Base-by-base conservation (phyloP, 345 rosid genomes). In the Iberis pinnata region DNA sequence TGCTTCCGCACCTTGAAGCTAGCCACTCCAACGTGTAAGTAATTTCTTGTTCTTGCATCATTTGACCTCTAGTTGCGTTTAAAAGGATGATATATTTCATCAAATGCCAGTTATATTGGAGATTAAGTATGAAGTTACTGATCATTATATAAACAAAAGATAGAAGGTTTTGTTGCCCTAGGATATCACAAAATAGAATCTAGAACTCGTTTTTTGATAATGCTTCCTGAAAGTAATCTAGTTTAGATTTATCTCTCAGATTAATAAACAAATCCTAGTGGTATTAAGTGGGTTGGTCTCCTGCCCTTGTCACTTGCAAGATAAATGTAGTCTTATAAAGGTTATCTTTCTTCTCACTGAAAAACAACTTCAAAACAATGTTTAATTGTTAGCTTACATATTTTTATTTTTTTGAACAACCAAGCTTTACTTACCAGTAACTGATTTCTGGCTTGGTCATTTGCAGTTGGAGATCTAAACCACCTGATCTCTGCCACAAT, bases 1-100 rank as follows among this genome's bases (percentile, higher is more conserved):
- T 81, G 88, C 47, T 77, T 76, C 73, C 80, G 84, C 12, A 81
- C 88, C 9, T 77, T 79, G 32, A 79, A 81, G 49, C 80, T 81
- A 38, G 54, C 81, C 57, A 77, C 80, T 17, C 89, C 89, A 11
- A 79, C 78, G 60, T 75, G 83, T 82, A 73, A 73, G 78, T 39
- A 0, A 3, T 25, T 5, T 13, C 10, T 5, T 49, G 8, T 32
- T 11, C 14, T 20, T 15, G 9, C 18, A 19, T 37, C 37, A 10
- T 9, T 5, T 43, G 16, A 43, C 1, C 29, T 22, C 20, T 43
- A 27, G 10, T 31, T 45, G 53, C 18, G 25, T 45, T 36, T 15
- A 20, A 3, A 40, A 54, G 37, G 12, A 8, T 16, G 3, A 5
- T 40, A 16, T 7, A 38, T n/a, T n/a, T n/a, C n/a, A n/a, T 36